Evolutionary conservation across 306 rosid genomes (phyloP), one percentile per base, ranked within the genome.

Genomic region (Quercus cerris): DNA sequence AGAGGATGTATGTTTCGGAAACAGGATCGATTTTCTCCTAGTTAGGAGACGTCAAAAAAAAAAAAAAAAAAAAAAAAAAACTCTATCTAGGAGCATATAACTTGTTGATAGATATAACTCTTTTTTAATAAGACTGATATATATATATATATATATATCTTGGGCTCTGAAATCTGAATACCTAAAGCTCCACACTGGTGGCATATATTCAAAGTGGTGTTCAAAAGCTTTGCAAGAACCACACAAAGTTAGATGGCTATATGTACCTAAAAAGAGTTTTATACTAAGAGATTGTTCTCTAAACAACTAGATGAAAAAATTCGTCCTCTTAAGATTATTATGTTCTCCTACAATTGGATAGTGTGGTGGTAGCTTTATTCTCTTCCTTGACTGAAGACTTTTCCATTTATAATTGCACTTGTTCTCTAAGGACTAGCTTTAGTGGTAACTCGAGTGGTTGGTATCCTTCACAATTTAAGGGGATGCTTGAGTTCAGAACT

Each of bases 181-280:
- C 27, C 66, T 14, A 23, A 49, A 49, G 17, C 1, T 59, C 2
- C 4, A 1, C 20, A 56, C 5, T 68, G 28, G 78, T 35, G 25
- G 75, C 68, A 74, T 67, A 74, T 80, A 67, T 80, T 74, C 79
- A n/a, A 74, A 74, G 75, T 38, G 75, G 38, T 5, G 51, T 12
- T 5, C 17, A 5, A 58, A 59, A 55, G 70, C 27, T 0, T 27
- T 22, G 44, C 18, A 55, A 54, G 58, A 74, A 74, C 59, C 70
- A 25, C 71, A 19, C 19, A 19, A 46, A 6, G n/a, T 20, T 11
- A 6, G 19, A 11, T 13, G 28, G 78, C 19, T 41, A 25, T 78
- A 11, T 49, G 54, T 49, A 49, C 15, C 3, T 49, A 3, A 49
- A 38, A 49, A 49, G 54, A 49, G 54, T 49, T 49, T 3, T 49